phyloP scores from a whole-genome alignment of 2,329 filamentous ascomycete genomes.

The Hymenoscyphus linearis region DNA sequence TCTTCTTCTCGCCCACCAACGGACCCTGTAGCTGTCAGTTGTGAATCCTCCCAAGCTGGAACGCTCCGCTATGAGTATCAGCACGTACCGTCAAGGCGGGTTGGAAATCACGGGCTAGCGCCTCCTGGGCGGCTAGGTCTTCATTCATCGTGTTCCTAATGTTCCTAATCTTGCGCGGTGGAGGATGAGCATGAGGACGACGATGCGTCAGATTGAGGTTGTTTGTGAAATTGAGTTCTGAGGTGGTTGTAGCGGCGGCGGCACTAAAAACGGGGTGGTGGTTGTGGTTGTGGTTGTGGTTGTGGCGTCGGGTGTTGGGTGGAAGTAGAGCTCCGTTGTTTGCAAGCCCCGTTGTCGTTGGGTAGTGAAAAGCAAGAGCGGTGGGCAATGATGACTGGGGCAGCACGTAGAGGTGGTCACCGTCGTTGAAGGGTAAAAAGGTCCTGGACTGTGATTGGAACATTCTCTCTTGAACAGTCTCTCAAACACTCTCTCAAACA shows the following conservation, averaged over 20 bases:
- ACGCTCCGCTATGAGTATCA: background rate
- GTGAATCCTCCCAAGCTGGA: constrained; percentile 7
- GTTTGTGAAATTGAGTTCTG: constrained; percentile 10
- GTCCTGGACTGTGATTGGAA: constrained; percentile 32
- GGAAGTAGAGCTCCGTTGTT: background rate
- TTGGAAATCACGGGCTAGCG: constrained; percentile 53
- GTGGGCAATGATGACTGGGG: constrained; percentile 1
- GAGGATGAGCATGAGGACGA: constrained; percentile 4
- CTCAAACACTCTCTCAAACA: too few relatives aligned
- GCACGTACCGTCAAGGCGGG: constrained; percentile 49
- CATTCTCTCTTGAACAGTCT: constrained; percentile 13
- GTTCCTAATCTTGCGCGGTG: constrained; percentile 12
- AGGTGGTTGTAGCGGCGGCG: constrained; percentile 12
- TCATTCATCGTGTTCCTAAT: constrained; percentile 25
- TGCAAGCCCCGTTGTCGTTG: constrained; percentile 4
- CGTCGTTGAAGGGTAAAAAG: constrained; percentile 24
- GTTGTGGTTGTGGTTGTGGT: constrained; percentile 23
- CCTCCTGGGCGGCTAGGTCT: constrained; percentile 48
- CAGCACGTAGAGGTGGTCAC: constrained; percentile 22
- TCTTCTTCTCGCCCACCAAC: constrained; percentile 71
- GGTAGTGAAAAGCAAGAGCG: constrained; percentile 18
- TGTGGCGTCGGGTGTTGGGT: too few relatives aligned
- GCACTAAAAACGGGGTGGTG: constrained; percentile 25
- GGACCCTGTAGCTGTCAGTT: constrained; percentile 58
- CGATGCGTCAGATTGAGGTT: constrained; percentile 13